Base-by-base conservation (phyloP, 2,329 filamentous ascomycete species). In the Xylariales sp. region DNA sequence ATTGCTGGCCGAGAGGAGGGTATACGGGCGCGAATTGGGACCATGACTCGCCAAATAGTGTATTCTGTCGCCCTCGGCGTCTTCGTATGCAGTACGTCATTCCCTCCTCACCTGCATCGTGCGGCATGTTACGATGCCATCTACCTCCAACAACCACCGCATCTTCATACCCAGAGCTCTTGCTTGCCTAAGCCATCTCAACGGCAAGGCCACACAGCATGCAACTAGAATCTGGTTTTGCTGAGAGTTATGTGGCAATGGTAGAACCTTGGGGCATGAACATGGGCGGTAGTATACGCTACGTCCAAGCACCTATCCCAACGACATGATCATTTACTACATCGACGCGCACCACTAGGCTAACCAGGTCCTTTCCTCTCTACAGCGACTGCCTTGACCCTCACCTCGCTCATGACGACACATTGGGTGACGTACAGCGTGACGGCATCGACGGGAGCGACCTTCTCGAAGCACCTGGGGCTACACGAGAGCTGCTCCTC, bases 401-500 rank as follows among this genome's bases (percentile, higher is more conserved):
- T 94, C 61, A 84, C 87, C 48, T 87, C 91, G 62, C 91, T 93
- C 72, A 81, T 88, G 68, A 84, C 91, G 54, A 91, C 92, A 16
- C 83, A 88, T 79, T 96, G 93, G 92, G 82, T 94, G 58, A 85
- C 85, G 62, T 93, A 88, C 78, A 81, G 85, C 50, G 86, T 88
- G 49, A 83, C 83, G 7, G 83, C 83, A 18, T 80, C 83, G 58
- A 76, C 80, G 43, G 83, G 83, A 75, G 80, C 81, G 66, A 82
- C 78, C 43, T 83, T 85, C 71, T 82, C 82, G 71, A 87, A 89
- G 73, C 87, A 86, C 69, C 89, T 94, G 77, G 95, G 95, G 67
- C 88, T 99, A 53, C 92, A 97, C 81, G 87, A 86, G 73, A 90
- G 89, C 78, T 99, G 95, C 81, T 92, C 90, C 62, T 91, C 88